These are phyloP conservation scores for Globisporangium mamillatum DNA, from an alignment of 352 stramenopile genomes.

Conservation along the genomic window DNA sequence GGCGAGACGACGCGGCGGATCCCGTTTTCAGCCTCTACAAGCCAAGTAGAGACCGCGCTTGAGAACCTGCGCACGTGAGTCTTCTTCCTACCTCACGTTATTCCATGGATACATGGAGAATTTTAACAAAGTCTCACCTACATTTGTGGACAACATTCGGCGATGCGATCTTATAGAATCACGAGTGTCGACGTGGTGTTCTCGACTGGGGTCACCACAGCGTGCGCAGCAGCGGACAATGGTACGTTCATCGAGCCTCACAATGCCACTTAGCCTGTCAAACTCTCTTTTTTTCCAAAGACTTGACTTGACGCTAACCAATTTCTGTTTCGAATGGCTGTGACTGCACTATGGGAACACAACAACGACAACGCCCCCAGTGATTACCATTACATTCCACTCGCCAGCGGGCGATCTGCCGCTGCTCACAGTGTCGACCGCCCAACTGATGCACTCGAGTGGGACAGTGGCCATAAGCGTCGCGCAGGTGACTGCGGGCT, in stretches of 20 bases:
- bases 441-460: slow-evolving; percentile 35
- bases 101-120: background rate
- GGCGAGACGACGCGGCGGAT: slow-evolving; percentile 56
- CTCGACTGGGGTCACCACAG: slow-evolving; percentile 22
- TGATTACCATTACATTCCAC: slow-evolving; percentile 52
- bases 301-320: background rate
- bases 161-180: slow-evolving; percentile 30
- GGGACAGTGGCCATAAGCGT: slow-evolving; percentile 29
- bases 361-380: slow-evolving; percentile 15
- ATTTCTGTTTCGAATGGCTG: background rate
- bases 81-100: background rate
- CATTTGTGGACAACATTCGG: background rate
- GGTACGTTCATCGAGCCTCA: slow-evolving; percentile 22
- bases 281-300: background rate
- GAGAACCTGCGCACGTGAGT: slow-evolving; percentile 57
- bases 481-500: slow-evolving; percentile 32
- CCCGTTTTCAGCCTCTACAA: slow-evolving; percentile 23
- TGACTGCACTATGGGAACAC: background rate
- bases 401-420: slow-evolving; percentile 65
- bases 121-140: slow-evolving; percentile 1
- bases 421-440: slow-evolving; percentile 31
- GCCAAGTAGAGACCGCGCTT: slow-evolving; percentile 34
- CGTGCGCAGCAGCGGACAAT: slow-evolving; percentile 43
- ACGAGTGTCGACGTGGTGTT: slow-evolving; percentile 46
- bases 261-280: background rate